phyloP scores from a whole-genome alignment of 2,329 filamentous ascomycete genomes.

The Colletotrichum phormii region DNA sequence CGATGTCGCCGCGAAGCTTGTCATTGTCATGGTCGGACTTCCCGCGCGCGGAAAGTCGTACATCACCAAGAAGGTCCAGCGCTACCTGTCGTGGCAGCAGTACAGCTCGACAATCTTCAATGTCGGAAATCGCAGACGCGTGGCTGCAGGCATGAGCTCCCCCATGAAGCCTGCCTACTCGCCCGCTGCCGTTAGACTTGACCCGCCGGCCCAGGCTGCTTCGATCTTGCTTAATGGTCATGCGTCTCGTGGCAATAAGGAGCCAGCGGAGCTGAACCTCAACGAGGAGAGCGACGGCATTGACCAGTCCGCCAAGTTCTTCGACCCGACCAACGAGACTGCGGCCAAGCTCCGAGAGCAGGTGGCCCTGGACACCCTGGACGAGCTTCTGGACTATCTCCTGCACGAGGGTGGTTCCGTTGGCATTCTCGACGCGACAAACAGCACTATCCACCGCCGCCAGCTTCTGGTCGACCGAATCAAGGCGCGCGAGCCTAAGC shows the following conservation, averaged over 20 bases:
- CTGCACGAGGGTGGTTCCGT: constrained; percentile 85
- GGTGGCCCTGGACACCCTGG: constrained; percentile 89
- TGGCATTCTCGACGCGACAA: constrained; percentile 96
- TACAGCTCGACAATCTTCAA: constrained; percentile 98
- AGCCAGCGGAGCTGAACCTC: constrained; percentile 47
- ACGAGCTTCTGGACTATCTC: constrained; percentile 92
- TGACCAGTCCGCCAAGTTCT: constrained; percentile 93
- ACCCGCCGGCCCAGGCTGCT: constrained; percentile 65
- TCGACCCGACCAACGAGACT: constrained; percentile 87
- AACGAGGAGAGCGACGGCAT: constrained; percentile 62
- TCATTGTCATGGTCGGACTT: constrained; percentile 98
- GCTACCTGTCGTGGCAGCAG: constrained; percentile 97
- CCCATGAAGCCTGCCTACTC: constrained; percentile 52
- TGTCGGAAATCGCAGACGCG: constrained; percentile 89
- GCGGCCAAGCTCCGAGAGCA: constrained; percentile 89
- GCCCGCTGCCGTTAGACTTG: constrained; percentile 41
- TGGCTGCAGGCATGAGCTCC: constrained; percentile 73
- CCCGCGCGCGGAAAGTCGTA: constrained; percentile 97
- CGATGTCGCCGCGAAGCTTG: constrained; percentile 95
- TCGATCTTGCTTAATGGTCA: constrained; percentile 68
- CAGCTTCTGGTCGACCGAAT: constrained; percentile 87
- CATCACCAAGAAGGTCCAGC: constrained; percentile 96
- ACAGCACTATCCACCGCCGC: constrained; percentile 89
- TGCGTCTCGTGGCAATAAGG: constrained; percentile 56
- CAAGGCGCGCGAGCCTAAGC: constrained; percentile 82